These are phyloP conservation scores for Acanthamoeba castellanii DNA, from an alignment of 208 protist species.

Conservation along the genomic window DNA sequence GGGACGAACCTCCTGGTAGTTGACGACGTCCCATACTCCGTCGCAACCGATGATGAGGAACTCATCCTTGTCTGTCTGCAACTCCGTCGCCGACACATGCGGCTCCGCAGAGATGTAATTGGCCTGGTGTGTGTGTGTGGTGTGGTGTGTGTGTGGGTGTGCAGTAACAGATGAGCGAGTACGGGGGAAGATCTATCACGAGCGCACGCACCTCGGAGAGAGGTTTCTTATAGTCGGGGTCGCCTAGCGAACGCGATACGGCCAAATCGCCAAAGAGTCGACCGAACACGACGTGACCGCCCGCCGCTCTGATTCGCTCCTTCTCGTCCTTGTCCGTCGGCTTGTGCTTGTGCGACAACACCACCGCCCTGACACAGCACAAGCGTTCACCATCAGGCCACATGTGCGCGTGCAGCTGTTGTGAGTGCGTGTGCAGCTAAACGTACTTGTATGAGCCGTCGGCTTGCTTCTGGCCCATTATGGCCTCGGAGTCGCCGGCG, in stretches of 20 bases:
- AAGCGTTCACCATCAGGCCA: not conserved
- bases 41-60: slow-evolving; percentile 80
- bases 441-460: not conserved
- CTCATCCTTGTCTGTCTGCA: slow-evolving; percentile 55
- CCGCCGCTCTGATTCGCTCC: slow-evolving; percentile 71
- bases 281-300: slow-evolving; percentile 70
- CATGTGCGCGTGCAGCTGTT: not conserved
- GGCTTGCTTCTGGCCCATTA: not conserved
- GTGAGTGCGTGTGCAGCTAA: not conserved
- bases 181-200: not conserved
- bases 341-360: slow-evolving; percentile 74
- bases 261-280: slow-evolving; percentile 79
- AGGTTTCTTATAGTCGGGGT: slow-evolving; percentile 67
- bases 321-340: slow-evolving; percentile 71
- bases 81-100: not conserved
- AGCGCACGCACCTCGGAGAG: not conserved
- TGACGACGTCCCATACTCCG: slow-evolving; percentile 81
- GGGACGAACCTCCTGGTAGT: slow-evolving; percentile 62
- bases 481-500: slow-evolving; percentile 12
- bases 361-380: not conserved
- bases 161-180: too few relatives aligned
- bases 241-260: slow-evolving; percentile 80
- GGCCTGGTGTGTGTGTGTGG: too few relatives aligned
- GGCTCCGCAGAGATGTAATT: not conserved
- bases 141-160: too few relatives aligned